phyloP scores from a whole-genome alignment of 176 grass and related monocot genomes.

The Dendrocalamus sinicus region DNA sequence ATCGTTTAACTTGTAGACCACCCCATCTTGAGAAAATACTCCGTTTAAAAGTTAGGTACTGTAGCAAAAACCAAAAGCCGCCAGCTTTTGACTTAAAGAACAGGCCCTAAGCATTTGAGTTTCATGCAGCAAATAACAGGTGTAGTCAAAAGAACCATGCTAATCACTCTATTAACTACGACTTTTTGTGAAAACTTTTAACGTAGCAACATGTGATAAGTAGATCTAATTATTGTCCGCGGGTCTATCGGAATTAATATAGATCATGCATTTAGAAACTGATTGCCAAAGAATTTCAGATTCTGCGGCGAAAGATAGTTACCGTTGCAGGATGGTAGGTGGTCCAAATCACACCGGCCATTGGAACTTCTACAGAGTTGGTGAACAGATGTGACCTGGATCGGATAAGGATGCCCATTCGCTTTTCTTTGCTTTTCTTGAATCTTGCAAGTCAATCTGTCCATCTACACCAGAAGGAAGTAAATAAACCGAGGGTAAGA shows the following conservation, averaged over 20 bases:
- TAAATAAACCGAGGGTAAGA: neutral
- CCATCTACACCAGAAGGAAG: neutral
- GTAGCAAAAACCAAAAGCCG: too few relatives aligned
- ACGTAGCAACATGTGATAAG: neutral
- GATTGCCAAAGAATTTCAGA: neutral
- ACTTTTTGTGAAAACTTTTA: neutral
- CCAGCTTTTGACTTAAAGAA: too few relatives aligned
- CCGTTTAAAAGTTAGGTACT: too few relatives aligned
- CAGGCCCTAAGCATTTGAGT: neutral
- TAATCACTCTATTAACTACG: neutral
- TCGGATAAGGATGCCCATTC: constrained; percentile 9
- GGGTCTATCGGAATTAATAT: neutral
- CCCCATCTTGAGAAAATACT: too few relatives aligned
- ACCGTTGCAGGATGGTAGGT: constrained; percentile 42
- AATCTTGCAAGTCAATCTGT: constrained; percentile 21
- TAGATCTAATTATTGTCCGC: neutral
- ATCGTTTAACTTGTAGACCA: too few relatives aligned
- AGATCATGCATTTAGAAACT: neutral
- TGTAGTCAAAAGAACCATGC: constrained; percentile 1
- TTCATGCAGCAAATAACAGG: constrained; percentile 4
- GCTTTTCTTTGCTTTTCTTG: neutral
- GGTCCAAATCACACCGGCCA: constrained; percentile 23
- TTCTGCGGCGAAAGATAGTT: constrained; percentile 8
- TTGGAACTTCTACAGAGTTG: constrained; percentile 24
- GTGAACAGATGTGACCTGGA: constrained; percentile 34